phyloP scores from a whole-genome alignment of 148 eudicot species.

The Heliosperma pusillum region DNA sequence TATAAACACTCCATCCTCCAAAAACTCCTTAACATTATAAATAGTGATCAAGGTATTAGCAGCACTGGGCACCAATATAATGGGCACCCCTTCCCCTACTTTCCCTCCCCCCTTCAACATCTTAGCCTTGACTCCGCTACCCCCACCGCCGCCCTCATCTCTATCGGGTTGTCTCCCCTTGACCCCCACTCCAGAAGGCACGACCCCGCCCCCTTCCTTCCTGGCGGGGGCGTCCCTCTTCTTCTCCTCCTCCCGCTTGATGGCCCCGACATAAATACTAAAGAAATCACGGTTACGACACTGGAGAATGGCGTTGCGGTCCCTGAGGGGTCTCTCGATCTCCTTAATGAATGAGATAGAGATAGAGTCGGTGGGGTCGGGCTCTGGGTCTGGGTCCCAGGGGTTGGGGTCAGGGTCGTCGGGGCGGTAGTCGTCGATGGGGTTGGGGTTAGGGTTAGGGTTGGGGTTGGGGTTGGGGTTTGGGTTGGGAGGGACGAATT shows the following conservation, averaged over 20 bases:
- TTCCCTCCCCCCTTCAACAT: slow-evolving; percentile 59
- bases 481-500: slow-evolving; percentile 20
- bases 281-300: slow-evolving; percentile 64
- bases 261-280: slow-evolving; percentile 43
- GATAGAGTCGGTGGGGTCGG: not conserved
- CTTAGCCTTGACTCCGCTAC: slow-evolving; percentile 43
- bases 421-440: slow-evolving; percentile 49
- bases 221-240: slow-evolving; percentile 70
- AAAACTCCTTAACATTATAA: slow-evolving; percentile 90
- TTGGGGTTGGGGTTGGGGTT: slow-evolving; percentile 2
- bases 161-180: slow-evolving; percentile 43
- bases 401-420: slow-evolving; percentile 32
- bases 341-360: slow-evolving; percentile 29
- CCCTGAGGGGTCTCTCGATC: slow-evolving; percentile 64
- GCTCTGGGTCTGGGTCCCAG: slow-evolving; percentile 32
- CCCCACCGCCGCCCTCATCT: slow-evolving; percentile 28
- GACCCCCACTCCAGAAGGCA: slow-evolving; percentile 25
- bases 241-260: slow-evolving; percentile 74
- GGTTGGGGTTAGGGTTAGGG: not conserved
- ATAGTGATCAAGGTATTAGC: slow-evolving; percentile 81
- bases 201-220: slow-evolving; percentile 60
- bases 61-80: slow-evolving; percentile 89
- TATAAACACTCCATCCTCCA: slow-evolving; percentile 88
- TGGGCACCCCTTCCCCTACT: slow-evolving; percentile 92
- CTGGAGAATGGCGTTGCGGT: slow-evolving; percentile 53